Conservation (phyloP, 192 early-diverging fungal species). For the Linnemannia hyalina region DNA sequence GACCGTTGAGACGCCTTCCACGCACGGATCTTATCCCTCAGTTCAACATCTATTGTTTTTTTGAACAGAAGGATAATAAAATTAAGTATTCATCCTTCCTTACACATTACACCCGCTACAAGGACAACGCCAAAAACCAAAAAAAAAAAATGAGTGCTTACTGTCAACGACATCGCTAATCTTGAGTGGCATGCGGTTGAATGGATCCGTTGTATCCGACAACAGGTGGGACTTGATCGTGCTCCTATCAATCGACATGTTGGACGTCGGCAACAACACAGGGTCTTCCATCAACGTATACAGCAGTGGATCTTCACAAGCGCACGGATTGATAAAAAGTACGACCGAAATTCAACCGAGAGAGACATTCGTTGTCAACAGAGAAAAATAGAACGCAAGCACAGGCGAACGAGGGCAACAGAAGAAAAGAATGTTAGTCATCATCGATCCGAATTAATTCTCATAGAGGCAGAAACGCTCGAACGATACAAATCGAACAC, state of each 20-base stretch:
- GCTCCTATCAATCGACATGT: slow-evolving; percentile 84
- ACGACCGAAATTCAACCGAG: not conserved
- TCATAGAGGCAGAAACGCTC: not conserved
- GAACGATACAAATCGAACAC: not conserved
- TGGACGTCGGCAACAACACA: slow-evolving; percentile 89
- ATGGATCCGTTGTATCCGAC: slow-evolving; percentile 91
- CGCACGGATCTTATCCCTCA: slow-evolving; percentile 29
- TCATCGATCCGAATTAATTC: not conserved
- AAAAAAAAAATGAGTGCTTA: slow-evolving; percentile 43
- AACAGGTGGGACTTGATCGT: slow-evolving; percentile 92
- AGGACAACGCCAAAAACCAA: not conserved
- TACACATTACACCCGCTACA: no score
- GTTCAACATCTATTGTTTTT: slow-evolving; percentile 17
- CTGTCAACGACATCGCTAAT: slow-evolving; percentile 91
- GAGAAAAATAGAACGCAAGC: not conserved
- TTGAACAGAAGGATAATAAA: not conserved
- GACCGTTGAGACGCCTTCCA: slow-evolving; percentile 38
- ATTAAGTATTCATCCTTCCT: no score
- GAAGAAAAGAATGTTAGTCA: not conserved
- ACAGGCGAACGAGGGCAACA: not conserved
- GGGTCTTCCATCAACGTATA: slow-evolving; percentile 94
- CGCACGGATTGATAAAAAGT: not conserved
- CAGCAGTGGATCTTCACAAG: slow-evolving; percentile 79
- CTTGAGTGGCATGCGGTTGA: slow-evolving; percentile 89
- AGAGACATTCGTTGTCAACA: not conserved